phyloP scores from a whole-genome alignment of 2,329 filamentous ascomycete species.

The Ascocoryne sarcoides region DNA sequence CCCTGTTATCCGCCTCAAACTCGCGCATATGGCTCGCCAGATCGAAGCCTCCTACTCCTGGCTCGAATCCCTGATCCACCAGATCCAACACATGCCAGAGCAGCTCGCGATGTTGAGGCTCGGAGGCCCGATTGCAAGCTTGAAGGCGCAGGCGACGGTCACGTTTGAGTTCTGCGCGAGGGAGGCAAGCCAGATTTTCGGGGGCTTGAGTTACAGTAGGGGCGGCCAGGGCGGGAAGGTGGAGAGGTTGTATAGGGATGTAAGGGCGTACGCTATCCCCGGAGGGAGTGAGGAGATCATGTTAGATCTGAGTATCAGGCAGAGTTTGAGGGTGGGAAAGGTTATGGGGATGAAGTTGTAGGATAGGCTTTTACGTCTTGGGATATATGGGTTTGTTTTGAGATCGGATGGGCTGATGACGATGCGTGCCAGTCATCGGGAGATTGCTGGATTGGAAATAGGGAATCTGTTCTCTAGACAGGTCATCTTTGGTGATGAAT shows the following conservation, averaged over 20 bases:
- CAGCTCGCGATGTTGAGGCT: conserved; percentile 94
- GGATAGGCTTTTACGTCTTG: too few species aligned
- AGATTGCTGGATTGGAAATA: too few species aligned
- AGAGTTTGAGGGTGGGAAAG: conserved; percentile 82
- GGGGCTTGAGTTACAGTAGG: conserved; percentile 82
- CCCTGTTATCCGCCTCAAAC: conserved; percentile 93
- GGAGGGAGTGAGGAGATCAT: conserved; percentile 98
- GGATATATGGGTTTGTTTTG: too few species aligned
- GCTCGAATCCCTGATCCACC: conserved; percentile 91
- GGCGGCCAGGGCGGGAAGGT: conserved; percentile 94
- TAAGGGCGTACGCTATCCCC: conserved; percentile 91
- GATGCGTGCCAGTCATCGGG: too few species aligned
- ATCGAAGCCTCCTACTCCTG: conserved; percentile 96
- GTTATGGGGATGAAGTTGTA: conserved; percentile 92
- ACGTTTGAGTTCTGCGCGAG: conserved; percentile 98
- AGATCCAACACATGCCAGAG: conserved; percentile 87
- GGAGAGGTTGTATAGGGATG: conserved; percentile 89
- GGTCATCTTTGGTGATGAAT: too few species aligned
- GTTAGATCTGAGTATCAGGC: conserved; percentile 90
- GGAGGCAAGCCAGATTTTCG: conserved; percentile 96
- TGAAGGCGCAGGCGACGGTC: conserved; percentile 89
- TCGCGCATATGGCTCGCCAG: conserved; percentile 96
- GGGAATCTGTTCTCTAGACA: too few species aligned
- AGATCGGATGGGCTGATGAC: too few species aligned
- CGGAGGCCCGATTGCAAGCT: conserved; percentile 82